Conservation (phyloP, 345 rosid species). For the Citrus cavaleriei region DNA sequence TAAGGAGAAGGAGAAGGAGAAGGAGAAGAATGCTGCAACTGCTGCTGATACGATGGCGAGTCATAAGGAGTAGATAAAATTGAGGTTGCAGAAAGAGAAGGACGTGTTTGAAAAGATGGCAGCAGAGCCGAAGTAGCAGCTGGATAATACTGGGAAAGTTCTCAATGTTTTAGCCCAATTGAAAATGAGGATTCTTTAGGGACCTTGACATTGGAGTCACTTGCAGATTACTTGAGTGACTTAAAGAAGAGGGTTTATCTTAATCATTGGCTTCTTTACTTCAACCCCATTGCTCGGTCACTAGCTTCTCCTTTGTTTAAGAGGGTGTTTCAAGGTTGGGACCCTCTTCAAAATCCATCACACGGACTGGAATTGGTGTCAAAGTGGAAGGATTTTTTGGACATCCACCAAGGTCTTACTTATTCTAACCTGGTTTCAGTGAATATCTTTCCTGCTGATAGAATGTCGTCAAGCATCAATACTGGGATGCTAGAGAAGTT, state of each 20-base stretch:
- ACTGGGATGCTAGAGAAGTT: constrained; percentile 91
- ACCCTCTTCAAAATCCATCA: constrained; percentile 67
- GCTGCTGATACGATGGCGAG: no score
- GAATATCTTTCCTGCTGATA: constrained; percentile 75
- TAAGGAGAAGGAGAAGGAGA: no score
- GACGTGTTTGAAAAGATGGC: no score
- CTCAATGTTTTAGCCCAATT: no score
- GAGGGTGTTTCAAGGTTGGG: constrained; percentile 92
- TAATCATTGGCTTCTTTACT: constrained; percentile 71
- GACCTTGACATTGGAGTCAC: no score
- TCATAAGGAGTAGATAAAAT: no score
- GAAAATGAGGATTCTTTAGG: no score
- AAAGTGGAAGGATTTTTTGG: constrained; percentile 67
- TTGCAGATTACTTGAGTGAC: constrained; percentile 35
- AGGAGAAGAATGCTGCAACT: no score
- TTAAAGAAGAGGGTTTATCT: constrained; percentile 50
- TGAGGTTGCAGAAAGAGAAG: no score
- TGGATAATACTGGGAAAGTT: no score
- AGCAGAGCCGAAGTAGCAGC: no score
- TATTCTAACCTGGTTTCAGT: constrained; percentile 70
- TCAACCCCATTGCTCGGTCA: constrained; percentile 70
- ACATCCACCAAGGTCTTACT: constrained; percentile 52
- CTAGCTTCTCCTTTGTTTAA: constrained; percentile 71
- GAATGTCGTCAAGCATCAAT: constrained; percentile 66
- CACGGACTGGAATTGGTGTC: constrained; percentile 59